Evolutionary conservation across 2,329 filamentous ascomycete genomes (phyloP), one percentile per base, ranked within the genome.

Genomic region (Magnaporthiopsis poae): DNA sequence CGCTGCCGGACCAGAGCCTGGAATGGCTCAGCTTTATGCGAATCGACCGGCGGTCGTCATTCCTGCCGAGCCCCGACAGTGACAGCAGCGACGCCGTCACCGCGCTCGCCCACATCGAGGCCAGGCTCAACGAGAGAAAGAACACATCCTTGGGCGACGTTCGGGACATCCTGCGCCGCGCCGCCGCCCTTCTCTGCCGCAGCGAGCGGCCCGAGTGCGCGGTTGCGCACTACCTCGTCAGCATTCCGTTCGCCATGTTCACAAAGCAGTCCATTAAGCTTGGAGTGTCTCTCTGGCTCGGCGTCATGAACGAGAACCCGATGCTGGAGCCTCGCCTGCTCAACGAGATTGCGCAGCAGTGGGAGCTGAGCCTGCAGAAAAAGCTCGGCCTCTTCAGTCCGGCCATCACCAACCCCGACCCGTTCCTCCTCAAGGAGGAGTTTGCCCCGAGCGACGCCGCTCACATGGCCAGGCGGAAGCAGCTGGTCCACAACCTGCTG

Each of bases 261-360:
- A 96, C 90, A 5, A 96, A 96, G 75, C 90, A 96, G 73, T 95
- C 93, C 1, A 95, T 99, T 75, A 96, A 96, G 74, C 86, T 98
- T 64, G 96, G 95, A 7, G 90, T 97, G 52, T 97, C 95, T 4
- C 81, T 99, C 8, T 99, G 95, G 95, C 87, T 97, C 68, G 95
- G 95, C 33, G 91, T 98, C 18, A 96, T 98, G 73, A 95, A 98
- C 72, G 95, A 99, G 75, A 98, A 96, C 73, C 91, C 93, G 2
- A 85, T 86, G 66, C 88, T 97, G 77, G 92, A 96, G 76, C 86
- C 94, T 11, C 88, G 92, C 68, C 87, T 99, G 66, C 79, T 99
- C 39, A 88, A 88, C 65, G 92, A 96, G 74, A 91, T 98, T 71
- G 89, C 90, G 12, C 90, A 95, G 73, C 90, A 94, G 69, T 99